Base-by-base conservation (phyloP, 148 eudicot genomes). In the Cornus suecica region DNA sequence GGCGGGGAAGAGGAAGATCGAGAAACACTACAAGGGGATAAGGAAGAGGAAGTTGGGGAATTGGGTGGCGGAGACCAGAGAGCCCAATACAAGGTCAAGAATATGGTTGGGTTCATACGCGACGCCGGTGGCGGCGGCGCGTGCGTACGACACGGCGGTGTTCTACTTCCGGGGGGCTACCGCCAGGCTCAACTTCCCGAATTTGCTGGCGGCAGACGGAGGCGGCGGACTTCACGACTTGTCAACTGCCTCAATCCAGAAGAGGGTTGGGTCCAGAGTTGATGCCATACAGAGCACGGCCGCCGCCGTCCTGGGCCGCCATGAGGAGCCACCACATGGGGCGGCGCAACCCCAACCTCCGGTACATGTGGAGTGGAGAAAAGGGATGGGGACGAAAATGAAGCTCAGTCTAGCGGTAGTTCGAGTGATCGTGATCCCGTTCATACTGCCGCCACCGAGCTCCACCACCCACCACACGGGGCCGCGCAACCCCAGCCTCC, bases 1-100 rank as follows among this genome's bases (percentile, higher is more conserved):
- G 64, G 80, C 81, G 14, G 85, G 58, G 74, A 61, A 84, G 60
- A 77, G 86, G 80, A 84, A 79, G 82, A 83, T 45, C 22, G 88
- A 92, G 72, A 92, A 87, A 75, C 94, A 84, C 0, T 94, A 90
- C 84, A 94, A 88, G 66, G 99, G 97, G 14, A 94, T 94, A 70
- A 75, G 99, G 82, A 92, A 92, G 97, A 79, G 99, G 60, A 94
- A 92, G 88, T 94, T 97, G 98, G 98, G 98, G 0, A 94, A 94
- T 65, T 94, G 98, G 98, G 98, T 94, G 0, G 98, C 99, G 1
- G 99, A 94, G 82, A 94, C 92, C 31, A 31, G 99, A 31, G 97
- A 94, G 60, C 99, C 99, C 0, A 94, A 94, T 80, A 94, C 92
- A 65, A 82, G 99, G 8, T 85, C 99, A 0, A 71, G 99, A n/a